Base-by-base conservation (phyloP, 306 rosid genomes). In the Ormosia semicastrata region DNA sequence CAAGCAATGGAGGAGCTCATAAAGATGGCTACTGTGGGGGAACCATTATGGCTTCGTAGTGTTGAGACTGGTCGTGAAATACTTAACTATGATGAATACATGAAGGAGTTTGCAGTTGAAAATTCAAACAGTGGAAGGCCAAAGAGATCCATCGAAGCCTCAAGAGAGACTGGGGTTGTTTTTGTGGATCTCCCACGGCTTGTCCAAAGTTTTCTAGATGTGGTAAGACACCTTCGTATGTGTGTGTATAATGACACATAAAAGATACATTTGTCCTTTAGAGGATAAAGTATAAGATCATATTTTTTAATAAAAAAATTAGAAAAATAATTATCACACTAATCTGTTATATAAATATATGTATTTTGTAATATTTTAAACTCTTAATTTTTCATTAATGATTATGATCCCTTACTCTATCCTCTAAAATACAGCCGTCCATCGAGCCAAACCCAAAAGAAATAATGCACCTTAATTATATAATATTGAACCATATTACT, bases 31-130 rank as follows among this genome's bases (percentile, higher is more conserved):
- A 84, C 91, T 0, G 58, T 80, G 3, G 89, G 89, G n/a, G 97
- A 92, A 59, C 98, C 97, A 8, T 82, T 93, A 18, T 96, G 99
- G 99, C 74, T 93, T 30, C 97, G 94, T 4, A 96, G 99, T 60
- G 86, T 92, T 9, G 99, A 96, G 87, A 92, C 94, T 0, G 97
- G 97, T 15, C 92, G 99, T 0, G 94, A 96, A 59, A 93, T 93
- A 30, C 93, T 96, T 0, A 93, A 96, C 78, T 96, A 96, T 32
- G 99, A 96, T 36, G 97, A 92, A 84, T 93, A 96, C 49, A 5
- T 89, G 53, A 96, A 92, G 82, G 96, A 90, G 52, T 93, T 92
- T 56, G 59, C 81, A 9, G 54, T 68, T 63, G 89, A 87, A 46
- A 83, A 60, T 73, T 85, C 90, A 0, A 56, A 77, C 77, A 76